phyloP scores from a whole-genome alignment of 1,284 basidiomycete species.

The Cutaneotrichosporon spelunceum region DNA sequence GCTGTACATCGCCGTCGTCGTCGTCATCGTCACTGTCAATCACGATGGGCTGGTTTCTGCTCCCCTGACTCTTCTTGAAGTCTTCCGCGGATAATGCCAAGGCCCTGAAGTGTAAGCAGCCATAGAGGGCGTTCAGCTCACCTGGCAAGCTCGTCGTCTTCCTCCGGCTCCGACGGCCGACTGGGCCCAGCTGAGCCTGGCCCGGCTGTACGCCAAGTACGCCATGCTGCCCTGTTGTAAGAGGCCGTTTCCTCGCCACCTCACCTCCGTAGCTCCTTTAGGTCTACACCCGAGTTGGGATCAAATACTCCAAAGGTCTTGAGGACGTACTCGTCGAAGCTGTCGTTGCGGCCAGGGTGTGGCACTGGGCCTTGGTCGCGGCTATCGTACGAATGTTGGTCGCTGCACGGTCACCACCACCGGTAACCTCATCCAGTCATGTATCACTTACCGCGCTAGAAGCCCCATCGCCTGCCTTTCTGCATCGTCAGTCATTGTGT shows the following conservation, averaged over 20 bases:
- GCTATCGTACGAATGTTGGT: neutral
- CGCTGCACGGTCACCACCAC: neutral
- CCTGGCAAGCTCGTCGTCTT: slow-evolving; percentile 42
- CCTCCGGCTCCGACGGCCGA: slow-evolving; percentile 14
- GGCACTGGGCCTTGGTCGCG: slow-evolving; percentile 18
- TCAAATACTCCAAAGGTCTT: slow-evolving; percentile 25
- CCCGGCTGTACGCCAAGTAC: slow-evolving; percentile 36
- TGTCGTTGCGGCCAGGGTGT: slow-evolving; percentile 29
- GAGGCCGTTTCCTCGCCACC: neutral
- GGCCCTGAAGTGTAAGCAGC: slow-evolving; percentile 20
- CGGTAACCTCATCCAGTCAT: too few species aligned
- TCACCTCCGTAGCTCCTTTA: slow-evolving; percentile 35
- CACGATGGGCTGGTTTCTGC: slow-evolving; percentile 8
- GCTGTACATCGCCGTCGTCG: slow-evolving; percentile 36
- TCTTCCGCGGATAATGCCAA: slow-evolving; percentile 33
- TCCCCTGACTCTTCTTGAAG: slow-evolving; percentile 11
- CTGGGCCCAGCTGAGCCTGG: slow-evolving; percentile 15
- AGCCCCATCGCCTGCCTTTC: slow-evolving; percentile 1
- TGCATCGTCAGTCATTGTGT: slow-evolving; percentile 2
- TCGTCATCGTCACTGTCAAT: slow-evolving; percentile 19
- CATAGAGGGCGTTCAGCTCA: slow-evolving; percentile 14
- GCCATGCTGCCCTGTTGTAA: slow-evolving; percentile 40
- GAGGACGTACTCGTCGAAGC: slow-evolving; percentile 39
- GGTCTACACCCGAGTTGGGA: slow-evolving; percentile 21
- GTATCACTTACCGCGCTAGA: neutral